Evolutionary conservation across 2,329 filamentous ascomycete genomes (phyloP).

Genomic region (Chaetomium sp.): DNA sequence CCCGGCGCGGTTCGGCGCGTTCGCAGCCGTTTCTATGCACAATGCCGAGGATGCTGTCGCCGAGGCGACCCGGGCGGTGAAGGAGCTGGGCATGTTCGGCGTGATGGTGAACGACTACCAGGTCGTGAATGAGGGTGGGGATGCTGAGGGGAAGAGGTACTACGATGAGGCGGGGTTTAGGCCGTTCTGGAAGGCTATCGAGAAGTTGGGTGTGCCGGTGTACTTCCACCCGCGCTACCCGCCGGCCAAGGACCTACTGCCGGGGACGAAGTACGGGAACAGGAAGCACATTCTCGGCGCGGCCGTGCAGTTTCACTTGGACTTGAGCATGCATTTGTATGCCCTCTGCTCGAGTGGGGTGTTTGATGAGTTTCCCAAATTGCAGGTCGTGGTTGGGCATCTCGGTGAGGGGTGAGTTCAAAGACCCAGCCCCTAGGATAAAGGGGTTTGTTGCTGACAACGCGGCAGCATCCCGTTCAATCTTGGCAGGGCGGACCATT

Average conservation of each 20-base stretch:
- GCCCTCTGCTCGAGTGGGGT: slow-evolving; percentile 47
- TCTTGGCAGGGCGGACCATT: slow-evolving; percentile 45
- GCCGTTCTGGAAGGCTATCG: slow-evolving; percentile 39
- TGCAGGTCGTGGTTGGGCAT: slow-evolving; percentile 48
- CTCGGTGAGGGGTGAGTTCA: slow-evolving; percentile 45
- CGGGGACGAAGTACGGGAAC: slow-evolving; percentile 35
- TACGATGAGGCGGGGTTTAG: slow-evolving; percentile 40
- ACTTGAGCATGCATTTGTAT: slow-evolving; percentile 50
- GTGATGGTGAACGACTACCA: slow-evolving; percentile 43
- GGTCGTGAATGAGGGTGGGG: slow-evolving; percentile 24
- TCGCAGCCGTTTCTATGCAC: slow-evolving; percentile 43
- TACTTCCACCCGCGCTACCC: slow-evolving; percentile 43
- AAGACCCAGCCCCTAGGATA: not conserved
- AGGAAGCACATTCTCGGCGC: slow-evolving; percentile 42
- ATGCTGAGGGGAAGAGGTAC: slow-evolving; percentile 36
- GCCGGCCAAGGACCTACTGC: slow-evolving; percentile 36
- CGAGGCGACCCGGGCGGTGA: slow-evolving; percentile 39
- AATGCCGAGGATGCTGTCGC: slow-evolving; percentile 35
- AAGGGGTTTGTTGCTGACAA: not conserved
- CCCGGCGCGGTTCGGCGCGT: slow-evolving; percentile 39
- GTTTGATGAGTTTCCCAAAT: slow-evolving; percentile 45
- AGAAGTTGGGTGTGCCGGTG: slow-evolving; percentile 41
- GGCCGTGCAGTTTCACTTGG: slow-evolving; percentile 46
- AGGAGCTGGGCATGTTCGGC: slow-evolving; percentile 40
- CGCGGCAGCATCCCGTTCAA: slow-evolving; percentile 47